Conservation (phyloP, 257 asterid species). For the Penstemon newberryi region DNA sequence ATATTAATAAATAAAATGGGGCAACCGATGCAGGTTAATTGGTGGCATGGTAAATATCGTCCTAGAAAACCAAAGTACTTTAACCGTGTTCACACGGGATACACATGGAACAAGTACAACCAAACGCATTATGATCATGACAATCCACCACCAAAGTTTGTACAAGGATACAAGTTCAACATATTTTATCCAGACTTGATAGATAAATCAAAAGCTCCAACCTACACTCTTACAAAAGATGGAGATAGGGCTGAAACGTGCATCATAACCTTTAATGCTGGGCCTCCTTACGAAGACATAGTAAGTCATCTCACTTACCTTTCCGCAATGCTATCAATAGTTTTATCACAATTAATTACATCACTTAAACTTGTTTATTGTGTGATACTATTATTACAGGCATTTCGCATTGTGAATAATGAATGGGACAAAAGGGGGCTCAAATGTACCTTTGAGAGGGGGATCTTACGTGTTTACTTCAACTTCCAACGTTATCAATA, state of each 20-base stretch:
- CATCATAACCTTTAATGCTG: constrained; percentile 48
- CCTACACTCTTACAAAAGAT: constrained; percentile 44
- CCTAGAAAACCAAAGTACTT: constrained; percentile 80
- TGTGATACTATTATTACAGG: not conserved
- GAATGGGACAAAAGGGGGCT: constrained; percentile 61
- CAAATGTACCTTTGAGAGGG: constrained; percentile 54
- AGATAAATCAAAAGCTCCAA: constrained; percentile 50
- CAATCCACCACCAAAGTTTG: constrained; percentile 60
- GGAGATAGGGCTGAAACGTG: constrained; percentile 50
- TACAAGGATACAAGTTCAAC: constrained; percentile 56
- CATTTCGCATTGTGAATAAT: constrained; percentile 48
- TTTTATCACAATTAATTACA: no score
- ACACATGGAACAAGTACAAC: constrained; percentile 57
- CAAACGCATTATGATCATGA: constrained; percentile 56
- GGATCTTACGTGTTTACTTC: constrained; percentile 48
- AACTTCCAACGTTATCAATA: constrained; percentile 51
- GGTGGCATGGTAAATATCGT: constrained; percentile 78
- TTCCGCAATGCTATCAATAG: no score
- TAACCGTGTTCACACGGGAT: constrained; percentile 60
- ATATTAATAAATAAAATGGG: no score
- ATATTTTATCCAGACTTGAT: constrained; percentile 54
- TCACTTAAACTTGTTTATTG: no score
- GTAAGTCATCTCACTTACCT: no score
- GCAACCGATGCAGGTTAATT: no score
- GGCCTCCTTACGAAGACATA: constrained; percentile 57